Evolutionary conservation across 2,329 filamentous ascomycete species (phyloP).

Genomic region (Sclerotinia trifoliorum): DNA sequence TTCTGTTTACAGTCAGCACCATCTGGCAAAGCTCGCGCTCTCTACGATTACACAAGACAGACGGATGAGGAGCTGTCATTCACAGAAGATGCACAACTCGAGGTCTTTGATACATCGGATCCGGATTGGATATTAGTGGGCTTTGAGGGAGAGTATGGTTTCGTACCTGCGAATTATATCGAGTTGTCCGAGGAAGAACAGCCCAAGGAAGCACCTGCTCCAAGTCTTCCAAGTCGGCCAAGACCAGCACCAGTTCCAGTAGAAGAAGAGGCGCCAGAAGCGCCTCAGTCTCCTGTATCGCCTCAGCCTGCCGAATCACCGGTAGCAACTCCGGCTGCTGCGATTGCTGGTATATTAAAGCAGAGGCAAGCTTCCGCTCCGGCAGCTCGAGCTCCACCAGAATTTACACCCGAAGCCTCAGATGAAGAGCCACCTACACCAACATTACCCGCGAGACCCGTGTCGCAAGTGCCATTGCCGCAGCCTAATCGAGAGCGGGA

Average conservation of each 20-base stretch:
- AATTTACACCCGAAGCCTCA: slow-evolving; percentile 65
- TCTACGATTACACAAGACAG: slow-evolving; percentile 97
- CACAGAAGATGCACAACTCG: slow-evolving; percentile 77
- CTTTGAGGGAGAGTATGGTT: slow-evolving; percentile 80
- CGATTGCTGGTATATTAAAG: slow-evolving; percentile 56
- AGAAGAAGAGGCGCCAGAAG: slow-evolving; percentile 26
- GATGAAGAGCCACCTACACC: slow-evolving; percentile 63
- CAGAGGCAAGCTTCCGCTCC: slow-evolving; percentile 35
- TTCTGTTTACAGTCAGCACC: slow-evolving; percentile 57
- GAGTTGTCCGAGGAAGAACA: slow-evolving; percentile 56
- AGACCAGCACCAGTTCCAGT: slow-evolving; percentile 30
- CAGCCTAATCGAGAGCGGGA: slow-evolving; percentile 37
- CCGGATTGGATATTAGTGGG: slow-evolving; percentile 96
- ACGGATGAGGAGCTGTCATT: slow-evolving; percentile 98
- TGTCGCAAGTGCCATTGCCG: slow-evolving; percentile 51
- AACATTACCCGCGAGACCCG: slow-evolving; percentile 61
- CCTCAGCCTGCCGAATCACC: slow-evolving; percentile 24
- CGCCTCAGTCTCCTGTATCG: slow-evolving; percentile 13
- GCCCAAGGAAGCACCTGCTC: slow-evolving; percentile 37
- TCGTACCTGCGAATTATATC: slow-evolving; percentile 95
- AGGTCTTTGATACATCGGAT: slow-evolving; percentile 87
- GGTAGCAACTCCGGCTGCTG: slow-evolving; percentile 40
- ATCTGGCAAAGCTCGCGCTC: slow-evolving; percentile 72
- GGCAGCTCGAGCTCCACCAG: slow-evolving; percentile 47
- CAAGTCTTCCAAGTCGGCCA: slow-evolving; percentile 42